phyloP scores from a whole-genome alignment of 1,284 basidiomycete genomes.

The Ceratobasidium sp. region DNA sequence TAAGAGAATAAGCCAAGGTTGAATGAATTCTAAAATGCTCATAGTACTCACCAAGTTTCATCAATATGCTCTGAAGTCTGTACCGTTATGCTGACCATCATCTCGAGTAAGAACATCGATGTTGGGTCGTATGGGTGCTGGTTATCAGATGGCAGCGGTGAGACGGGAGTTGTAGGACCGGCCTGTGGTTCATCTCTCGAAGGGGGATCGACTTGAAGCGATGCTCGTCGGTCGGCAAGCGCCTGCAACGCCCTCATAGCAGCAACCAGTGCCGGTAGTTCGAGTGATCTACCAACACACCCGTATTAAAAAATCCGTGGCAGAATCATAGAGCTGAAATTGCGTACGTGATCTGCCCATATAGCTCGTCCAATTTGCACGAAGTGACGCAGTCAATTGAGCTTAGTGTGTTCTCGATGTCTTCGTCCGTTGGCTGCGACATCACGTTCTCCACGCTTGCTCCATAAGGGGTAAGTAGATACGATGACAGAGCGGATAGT shows the following conservation, averaged over 20 bases:
- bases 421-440: constrained; percentile 87
- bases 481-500: constrained; percentile 94
- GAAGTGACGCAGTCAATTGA: constrained; percentile 96
- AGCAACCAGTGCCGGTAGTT: constrained; percentile 82
- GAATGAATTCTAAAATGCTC: not conserved
- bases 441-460: constrained; percentile 77
- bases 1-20: not conserved
- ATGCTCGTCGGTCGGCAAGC: constrained; percentile 82
- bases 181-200: constrained; percentile 23
- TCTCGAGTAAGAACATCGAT: constrained; percentile 93
- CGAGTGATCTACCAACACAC: constrained; percentile 71
- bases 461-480: constrained; percentile 95
- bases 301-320: not conserved
- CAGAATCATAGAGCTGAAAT: not conserved
- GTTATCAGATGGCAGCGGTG: constrained; percentile 59
- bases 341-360: constrained; percentile 89
- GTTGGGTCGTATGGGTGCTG: constrained; percentile 92
- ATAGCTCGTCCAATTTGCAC: constrained; percentile 94
- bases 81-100: constrained; percentile 89
- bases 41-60: constrained; percentile 82
- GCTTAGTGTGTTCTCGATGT: constrained; percentile 94
- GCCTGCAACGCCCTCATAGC: constrained; percentile 90
- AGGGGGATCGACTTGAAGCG: constrained; percentile 12
- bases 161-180: constrained; percentile 66
- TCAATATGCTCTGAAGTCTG: constrained; percentile 82